Evolutionary conservation across 176 grass and related monocot genomes (phyloP).

Genomic region (Paspalum notatum): DNA sequence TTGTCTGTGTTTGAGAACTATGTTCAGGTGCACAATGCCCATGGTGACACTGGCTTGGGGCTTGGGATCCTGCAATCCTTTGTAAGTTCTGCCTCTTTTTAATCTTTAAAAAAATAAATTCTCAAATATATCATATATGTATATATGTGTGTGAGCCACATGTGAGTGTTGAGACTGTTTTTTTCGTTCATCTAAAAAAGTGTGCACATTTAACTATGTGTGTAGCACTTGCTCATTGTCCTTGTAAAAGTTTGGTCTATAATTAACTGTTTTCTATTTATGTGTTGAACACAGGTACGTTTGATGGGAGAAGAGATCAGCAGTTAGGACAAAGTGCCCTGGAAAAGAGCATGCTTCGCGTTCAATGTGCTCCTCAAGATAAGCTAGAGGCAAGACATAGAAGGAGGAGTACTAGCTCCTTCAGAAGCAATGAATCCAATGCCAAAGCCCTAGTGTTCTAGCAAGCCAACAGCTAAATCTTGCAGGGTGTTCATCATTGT

Average conservation of each 20-base stretch:
- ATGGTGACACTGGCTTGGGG: slow-evolving; percentile 79
- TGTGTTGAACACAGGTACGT: slow-evolving; percentile 54
- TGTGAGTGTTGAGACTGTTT: no score
- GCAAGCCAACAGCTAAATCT: slow-evolving; percentile 20
- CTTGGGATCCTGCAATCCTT: slow-evolving; percentile 93
- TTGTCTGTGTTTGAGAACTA: slow-evolving; percentile 82
- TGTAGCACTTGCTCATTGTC: not conserved
- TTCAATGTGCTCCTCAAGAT: slow-evolving; percentile 77
- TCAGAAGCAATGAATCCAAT: not conserved
- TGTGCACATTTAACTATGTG: no score
- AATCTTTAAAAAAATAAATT: not conserved
- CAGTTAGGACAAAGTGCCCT: slow-evolving; percentile 66
- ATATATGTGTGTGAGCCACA: no score
- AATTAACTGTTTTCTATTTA: slow-evolving; percentile 6
- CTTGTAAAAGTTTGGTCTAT: not conserved
- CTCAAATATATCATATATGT: not conserved
- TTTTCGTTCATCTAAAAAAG: no score
- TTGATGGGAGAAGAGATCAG: slow-evolving; percentile 88
- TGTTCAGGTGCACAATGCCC: slow-evolving; percentile 71
- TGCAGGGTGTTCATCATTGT: slow-evolving; percentile 52
- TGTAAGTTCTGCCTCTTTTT: slow-evolving; percentile 42
- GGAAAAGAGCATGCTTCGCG: slow-evolving; percentile 72
- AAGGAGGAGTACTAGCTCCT: slow-evolving; percentile 15
- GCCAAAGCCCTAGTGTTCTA: slow-evolving; percentile 26
- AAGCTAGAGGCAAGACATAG: slow-evolving; percentile 37